These are phyloP conservation scores for Castanea sativa DNA, from an alignment of 306 rosid genomes.

Conservation along the genomic window DNA sequence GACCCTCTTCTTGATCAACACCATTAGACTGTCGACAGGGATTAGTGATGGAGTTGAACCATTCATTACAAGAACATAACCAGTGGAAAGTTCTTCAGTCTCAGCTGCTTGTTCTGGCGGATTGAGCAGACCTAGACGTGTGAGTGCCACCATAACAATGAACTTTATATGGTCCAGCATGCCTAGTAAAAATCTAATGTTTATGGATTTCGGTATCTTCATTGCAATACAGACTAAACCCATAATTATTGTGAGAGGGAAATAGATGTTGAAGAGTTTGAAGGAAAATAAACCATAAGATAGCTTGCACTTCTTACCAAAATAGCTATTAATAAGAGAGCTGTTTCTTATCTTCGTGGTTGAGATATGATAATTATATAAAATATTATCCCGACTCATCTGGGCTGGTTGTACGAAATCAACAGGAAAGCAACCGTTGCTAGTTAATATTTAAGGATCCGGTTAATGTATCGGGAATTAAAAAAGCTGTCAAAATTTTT, in stretches of 20 bases:
- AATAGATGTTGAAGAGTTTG: no score
- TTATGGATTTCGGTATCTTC: neutral
- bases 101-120: neutral
- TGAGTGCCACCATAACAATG: neutral
- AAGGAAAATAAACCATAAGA: no score
- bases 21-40: slow-evolving; percentile 9
- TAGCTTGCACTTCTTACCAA: no score
- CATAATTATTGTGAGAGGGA: neutral
- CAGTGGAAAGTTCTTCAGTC: neutral
- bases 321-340: no score
- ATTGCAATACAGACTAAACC: neutral
- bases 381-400: no score
- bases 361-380: no score
- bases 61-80: slow-evolving; percentile 7
- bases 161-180: neutral
- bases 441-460: no score
- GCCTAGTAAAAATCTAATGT: neutral
- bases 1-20: slow-evolving; percentile 23
- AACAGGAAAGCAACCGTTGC: no score
- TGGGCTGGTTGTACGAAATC: no score
- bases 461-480: no score
- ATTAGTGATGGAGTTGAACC: slow-evolving; percentile 7
- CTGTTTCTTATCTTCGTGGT: no score
- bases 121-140: neutral
- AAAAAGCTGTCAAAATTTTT: no score